Evolutionary conservation across 2,329 filamentous ascomycete genomes (phyloP), one percentile per base, ranked within the genome.

Genomic region (Scedosporium dehoogii): DNA sequence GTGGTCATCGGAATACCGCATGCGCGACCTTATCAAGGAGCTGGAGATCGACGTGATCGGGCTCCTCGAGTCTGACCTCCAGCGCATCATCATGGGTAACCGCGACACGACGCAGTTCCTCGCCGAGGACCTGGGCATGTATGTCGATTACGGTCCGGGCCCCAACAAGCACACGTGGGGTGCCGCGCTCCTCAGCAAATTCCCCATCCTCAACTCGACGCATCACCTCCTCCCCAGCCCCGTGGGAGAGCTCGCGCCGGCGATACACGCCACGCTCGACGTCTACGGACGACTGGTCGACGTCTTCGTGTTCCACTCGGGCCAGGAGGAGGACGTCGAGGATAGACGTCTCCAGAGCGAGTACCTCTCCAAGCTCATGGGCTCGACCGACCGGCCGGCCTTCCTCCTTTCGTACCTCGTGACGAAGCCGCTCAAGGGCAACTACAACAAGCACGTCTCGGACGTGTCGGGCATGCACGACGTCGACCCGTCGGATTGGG

Each of bases 131-230:
- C 83, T 99, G 10, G 94, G 94, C 68, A 99, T 99, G 94, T 99
- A 97, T 71, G 92, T 96, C 59, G 94, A 99, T 77, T 97, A 92
- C 70, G 94, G 94, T 62, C 94, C 94, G 33, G 94, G 94, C 1
- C 94, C 94, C 6, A 96, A 99, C 82, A 99, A 97, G 78, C 94
- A 99, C 78, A 99, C 94, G 0, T 99, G 94, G 94, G 94, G 94
- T 60, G 85, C 88, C 9, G 94, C 92, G 23, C 81, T 99, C 55
- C 82, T 99, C 3, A 97, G 92, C 69, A 97, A 97, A 72, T 99
- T 97, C 79, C 94, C 94, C 3, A 99, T 99, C 69, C 75, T 99
- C 64, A 96, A 97, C 76, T 96, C 91, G 1, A 97, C 92, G 23
- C 94, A 99, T 73, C 94, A 99, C 70, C 85, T 99, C 12, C 84